Evolutionary conservation across 208 protist genomes (phyloP).

Genomic region (Leishmania tropica): DNA sequence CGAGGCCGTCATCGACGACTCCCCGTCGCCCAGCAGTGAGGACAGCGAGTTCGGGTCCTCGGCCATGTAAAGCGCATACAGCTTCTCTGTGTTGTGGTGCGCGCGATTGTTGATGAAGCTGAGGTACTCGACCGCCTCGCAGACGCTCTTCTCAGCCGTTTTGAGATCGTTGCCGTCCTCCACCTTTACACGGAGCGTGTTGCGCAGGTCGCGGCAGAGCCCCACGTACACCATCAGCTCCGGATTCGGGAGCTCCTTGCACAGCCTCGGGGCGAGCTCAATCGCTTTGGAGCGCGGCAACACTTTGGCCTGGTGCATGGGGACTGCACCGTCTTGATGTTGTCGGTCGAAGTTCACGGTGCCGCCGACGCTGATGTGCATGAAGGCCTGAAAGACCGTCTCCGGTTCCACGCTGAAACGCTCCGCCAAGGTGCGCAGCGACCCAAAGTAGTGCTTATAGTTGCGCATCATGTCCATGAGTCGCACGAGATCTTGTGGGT

Average conservation of each 20-base stretch:
- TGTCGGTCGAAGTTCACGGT: conserved; percentile 83
- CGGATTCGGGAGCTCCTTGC: conserved; percentile 44
- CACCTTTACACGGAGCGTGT: conserved; percentile 82
- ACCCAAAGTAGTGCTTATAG: conserved; percentile 65
- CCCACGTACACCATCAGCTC: conserved; percentile 76
- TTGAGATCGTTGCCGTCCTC: conserved; percentile 89
- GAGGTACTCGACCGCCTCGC: conserved; percentile 78
- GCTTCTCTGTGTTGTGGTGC: conserved; percentile 39
- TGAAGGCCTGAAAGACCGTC: conserved; percentile 86
- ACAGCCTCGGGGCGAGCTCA: conserved; percentile 65
- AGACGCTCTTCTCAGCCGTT: conserved; percentile 60
- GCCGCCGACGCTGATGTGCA: conserved; percentile 81
- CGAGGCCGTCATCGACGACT: conserved; percentile 20
- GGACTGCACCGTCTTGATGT: conserved; percentile 73
- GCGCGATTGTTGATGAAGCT: conserved; percentile 69
- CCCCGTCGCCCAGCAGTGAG: conserved; percentile 45
- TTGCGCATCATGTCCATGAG: conserved; percentile 62
- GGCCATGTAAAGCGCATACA: conserved; percentile 88
- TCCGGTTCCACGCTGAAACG: conserved; percentile 49
- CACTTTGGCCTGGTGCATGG: conserved; percentile 94
- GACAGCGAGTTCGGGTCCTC: conserved; percentile 71
- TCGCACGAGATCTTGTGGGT: conserved; percentile 58
- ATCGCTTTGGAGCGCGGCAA: conserved; percentile 68
- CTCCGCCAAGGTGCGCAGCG: conserved; percentile 43
- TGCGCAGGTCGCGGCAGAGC: conserved; percentile 65